Conservation (phyloP, 2,329 filamentous ascomycete genomes). For the Aspergillus arachidicola region DNA sequence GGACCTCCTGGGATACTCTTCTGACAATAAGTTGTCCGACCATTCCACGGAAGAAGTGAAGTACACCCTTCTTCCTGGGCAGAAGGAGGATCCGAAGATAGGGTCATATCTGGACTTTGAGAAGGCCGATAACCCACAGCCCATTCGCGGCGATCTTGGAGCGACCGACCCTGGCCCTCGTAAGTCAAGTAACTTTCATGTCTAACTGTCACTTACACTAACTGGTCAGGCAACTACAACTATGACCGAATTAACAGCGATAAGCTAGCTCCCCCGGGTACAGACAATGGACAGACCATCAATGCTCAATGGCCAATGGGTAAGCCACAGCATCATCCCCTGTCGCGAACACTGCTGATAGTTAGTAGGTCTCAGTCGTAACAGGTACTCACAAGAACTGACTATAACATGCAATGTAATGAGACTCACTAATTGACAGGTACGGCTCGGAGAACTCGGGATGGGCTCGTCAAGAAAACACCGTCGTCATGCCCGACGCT, state of each 20-base stretch:
- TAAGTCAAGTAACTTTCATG: constrained; percentile 18
- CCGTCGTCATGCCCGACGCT: constrained; percentile 52
- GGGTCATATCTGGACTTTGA: constrained; percentile 60
- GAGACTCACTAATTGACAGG: constrained; percentile 15
- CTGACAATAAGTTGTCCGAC: constrained; percentile 37
- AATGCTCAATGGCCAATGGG: constrained; percentile 59
- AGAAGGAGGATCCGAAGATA: constrained; percentile 53
- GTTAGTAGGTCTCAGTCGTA: constrained; percentile 46
- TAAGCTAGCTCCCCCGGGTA: constrained; percentile 56
- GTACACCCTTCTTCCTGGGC: constrained; percentile 52
- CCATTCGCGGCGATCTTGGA: constrained; percentile 56
- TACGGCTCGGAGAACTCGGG: constrained; percentile 52
- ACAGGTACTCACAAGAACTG: constrained; percentile 33
- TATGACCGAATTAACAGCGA: constrained; percentile 61
- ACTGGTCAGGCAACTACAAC: constrained; percentile 43
- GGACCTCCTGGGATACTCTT: constrained; percentile 43
- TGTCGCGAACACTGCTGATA: constrained; percentile 9
- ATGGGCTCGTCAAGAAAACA: constrained; percentile 60
- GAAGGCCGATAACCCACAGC: constrained; percentile 55
- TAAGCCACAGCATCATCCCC: constrained; percentile 8
- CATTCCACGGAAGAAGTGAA: constrained; percentile 40
- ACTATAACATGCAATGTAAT: background rate
- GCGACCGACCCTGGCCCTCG: constrained; percentile 57
- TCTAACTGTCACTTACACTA: background rate
- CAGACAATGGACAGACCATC: constrained; percentile 47